Conservation (phyloP, 2,329 filamentous ascomycete species). For the Tolypocladium tropicale region DNA sequence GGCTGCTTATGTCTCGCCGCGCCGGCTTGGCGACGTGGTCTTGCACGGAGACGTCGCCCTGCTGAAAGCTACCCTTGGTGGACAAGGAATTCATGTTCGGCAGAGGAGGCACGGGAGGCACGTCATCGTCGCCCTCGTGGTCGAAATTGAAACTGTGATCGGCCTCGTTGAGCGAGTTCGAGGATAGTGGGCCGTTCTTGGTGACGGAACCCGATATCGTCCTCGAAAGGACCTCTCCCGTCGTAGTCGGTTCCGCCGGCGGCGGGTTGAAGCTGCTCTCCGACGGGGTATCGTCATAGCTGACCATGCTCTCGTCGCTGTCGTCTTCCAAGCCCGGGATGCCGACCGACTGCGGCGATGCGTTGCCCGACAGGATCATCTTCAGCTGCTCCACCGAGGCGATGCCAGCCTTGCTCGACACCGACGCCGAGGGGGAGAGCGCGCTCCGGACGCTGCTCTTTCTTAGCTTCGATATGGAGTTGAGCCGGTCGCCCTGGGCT, state of each 20-base stretch:
- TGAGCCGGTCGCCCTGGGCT: conserved; percentile 21
- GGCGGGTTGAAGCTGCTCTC: conserved; percentile 51
- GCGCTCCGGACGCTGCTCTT: conserved; percentile 46
- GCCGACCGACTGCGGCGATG: conserved; percentile 26
- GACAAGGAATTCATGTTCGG: conserved; percentile 26
- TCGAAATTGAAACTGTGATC: conserved; percentile 17
- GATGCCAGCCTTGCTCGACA: conserved; percentile 38
- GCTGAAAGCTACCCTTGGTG: conserved; percentile 16
- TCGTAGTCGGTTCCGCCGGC: conserved; percentile 16
- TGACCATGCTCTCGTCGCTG: conserved; percentile 59
- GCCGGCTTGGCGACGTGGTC: conserved; percentile 23
- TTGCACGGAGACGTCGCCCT: conserved; percentile 19
- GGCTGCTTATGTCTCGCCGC: conserved; percentile 30
- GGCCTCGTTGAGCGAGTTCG: conserved; percentile 27
- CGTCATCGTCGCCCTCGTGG: conserved; percentile 22
- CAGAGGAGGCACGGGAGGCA: conserved; percentile 48
- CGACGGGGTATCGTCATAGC: conserved; percentile 57
- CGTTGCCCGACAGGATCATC: conserved; percentile 46
- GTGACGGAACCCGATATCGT: conserved; percentile 22
- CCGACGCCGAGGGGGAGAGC: conserved; percentile 32
- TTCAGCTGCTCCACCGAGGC: conserved; percentile 56
- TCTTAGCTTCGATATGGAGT: conserved; percentile 31
- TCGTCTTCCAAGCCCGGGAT: conserved; percentile 33
- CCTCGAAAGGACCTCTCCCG: conserved; percentile 17
- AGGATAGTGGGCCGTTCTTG: conserved; percentile 28